phyloP scores from a whole-genome alignment of 2,329 filamentous ascomycete genomes.

The Didymella segeticola region DNA sequence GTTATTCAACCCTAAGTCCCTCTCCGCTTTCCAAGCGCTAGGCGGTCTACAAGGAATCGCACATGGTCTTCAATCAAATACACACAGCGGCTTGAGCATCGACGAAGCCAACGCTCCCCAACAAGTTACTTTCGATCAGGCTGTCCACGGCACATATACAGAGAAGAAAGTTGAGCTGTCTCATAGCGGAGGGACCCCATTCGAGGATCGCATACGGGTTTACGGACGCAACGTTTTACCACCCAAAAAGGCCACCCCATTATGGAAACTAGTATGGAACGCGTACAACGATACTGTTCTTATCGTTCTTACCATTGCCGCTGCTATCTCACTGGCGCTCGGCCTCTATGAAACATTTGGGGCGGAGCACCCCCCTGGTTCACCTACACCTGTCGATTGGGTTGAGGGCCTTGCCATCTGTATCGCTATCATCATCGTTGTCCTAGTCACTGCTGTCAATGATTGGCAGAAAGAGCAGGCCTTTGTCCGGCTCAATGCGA shows the following conservation, averaged over 20 bases:
- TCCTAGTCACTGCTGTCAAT: slow-evolving; percentile 47
- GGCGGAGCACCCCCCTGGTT: slow-evolving; percentile 50
- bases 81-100: slow-evolving; percentile 56
- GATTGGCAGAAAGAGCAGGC: slow-evolving; percentile 48
- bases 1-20: slow-evolving; percentile 59
- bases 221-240: slow-evolving; percentile 69
- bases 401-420: slow-evolving; percentile 48
- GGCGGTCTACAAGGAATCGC: slow-evolving; percentile 63
- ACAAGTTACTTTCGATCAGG: slow-evolving; percentile 58
- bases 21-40: slow-evolving; percentile 58
- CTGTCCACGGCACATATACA: slow-evolving; percentile 47
- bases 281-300: slow-evolving; percentile 78
- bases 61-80: slow-evolving; percentile 58
- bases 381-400: slow-evolving; percentile 52
- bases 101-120: slow-evolving; percentile 59
- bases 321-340: slow-evolving; percentile 71
- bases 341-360: slow-evolving; percentile 72
- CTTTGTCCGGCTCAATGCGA: slow-evolving; percentile 44
- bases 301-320: slow-evolving; percentile 72
- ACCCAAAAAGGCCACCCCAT: slow-evolving; percentile 66
- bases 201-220: slow-evolving; percentile 65
- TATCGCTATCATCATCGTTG: slow-evolving; percentile 47
- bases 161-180: slow-evolving; percentile 27
- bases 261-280: slow-evolving; percentile 69
- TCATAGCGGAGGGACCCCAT: slow-evolving; percentile 39